A percentile compares a stretch with the other conserved stretches of the same genome.
Evolutionary conservation across 192 early-diverging fungal genomes (phyloP).

Genomic region (Coemansia sp.): DNA sequence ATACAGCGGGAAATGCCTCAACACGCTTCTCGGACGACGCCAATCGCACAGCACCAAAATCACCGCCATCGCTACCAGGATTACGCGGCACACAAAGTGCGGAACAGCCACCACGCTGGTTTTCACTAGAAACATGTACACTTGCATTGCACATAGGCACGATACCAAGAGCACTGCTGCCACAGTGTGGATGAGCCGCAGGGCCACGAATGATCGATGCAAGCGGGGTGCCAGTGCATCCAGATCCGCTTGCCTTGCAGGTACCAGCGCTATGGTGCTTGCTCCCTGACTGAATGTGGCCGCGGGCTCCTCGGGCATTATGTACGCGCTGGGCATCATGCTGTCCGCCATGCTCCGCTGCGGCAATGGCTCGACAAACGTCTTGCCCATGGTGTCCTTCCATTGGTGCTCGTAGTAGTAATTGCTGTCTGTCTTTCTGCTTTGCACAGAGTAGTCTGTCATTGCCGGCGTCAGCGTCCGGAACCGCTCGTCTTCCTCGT

Average conservation of each 20-base stretch:
- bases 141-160: conserved; percentile 34
- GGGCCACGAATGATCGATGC: neutral
- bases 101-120: conserved; percentile 28
- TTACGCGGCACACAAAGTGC: conserved; percentile 35
- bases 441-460: conserved; percentile 3
- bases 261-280: conserved; percentile 6
- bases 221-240: conserved; percentile 7
- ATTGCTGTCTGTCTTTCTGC: conserved; percentile 4
- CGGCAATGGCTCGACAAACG: conserved; percentile 6
- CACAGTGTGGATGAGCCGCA: conserved; percentile 25
- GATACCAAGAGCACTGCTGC: conserved; percentile 10
- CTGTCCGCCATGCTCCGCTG: neutral
- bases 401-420: conserved; percentile 20
- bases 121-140: conserved; percentile 31
- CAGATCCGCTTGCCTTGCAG: neutral
- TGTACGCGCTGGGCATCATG: conserved; percentile 8
- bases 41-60: conserved; percentile 40
- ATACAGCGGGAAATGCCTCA: conserved; percentile 45
- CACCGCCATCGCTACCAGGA: conserved; percentile 19
- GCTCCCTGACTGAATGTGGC: neutral
- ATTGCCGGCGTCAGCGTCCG: conserved; percentile 11
- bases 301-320: conserved; percentile 12
- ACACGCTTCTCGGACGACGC: conserved; percentile 13
- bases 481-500: conserved; percentile 10
- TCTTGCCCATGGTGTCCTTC: conserved; percentile 9